Evolutionary conservation across 148 eudicot species (phyloP), one percentile per base, ranked within the genome.

Genomic region (Rheum nobile): DNA sequence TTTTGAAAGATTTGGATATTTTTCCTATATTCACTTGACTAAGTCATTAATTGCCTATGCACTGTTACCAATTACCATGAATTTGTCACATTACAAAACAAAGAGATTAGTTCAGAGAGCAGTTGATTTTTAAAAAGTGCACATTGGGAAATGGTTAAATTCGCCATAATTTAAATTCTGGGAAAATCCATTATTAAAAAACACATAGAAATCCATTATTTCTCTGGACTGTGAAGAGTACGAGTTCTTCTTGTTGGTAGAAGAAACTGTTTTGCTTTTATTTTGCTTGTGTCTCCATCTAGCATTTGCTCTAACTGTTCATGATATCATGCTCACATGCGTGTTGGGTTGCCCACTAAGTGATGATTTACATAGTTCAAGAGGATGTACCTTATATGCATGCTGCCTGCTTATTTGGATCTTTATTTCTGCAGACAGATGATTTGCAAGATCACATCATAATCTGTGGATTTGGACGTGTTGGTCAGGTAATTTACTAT

Each of bases 391-490:
- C 50, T 79, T 50, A 48, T 14, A 24, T 55, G 22, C 7, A 43
- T 48, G 17, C 42, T 55, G n/a, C n/a, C n/a, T n/a, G 37, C 34
- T 35, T 39, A 48, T 77, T 72, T 75, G 71, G 21, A 22, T 68
- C 68, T 63, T 52, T 71, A 72, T 77, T 21, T 81, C 76, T 83
- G 37, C 88, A 95, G 97, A 95, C 99, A 32, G 99, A 95, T 86
- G 99, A 95, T 83, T 86, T 95, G 83, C 99, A 90, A 87, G 97
- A 80, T 82, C 99, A 95, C 84, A 95, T 95, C 55, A 92, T 95
- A 71, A 86, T 95, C 22, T 95, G 99, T 75, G 99, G 99, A 72
- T 95, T 95, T 82, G 99, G 99, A 83, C 97, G 97, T 71, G 97
- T 92, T 63, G 99, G 99, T 76, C 99, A 95, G 99, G 99, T 95